A percentile compares a stretch with the other conserved stretches of the same genome.
phyloP scores from a whole-genome alignment of 2,329 filamentous ascomycete genomes.

The Cladobotryum mycophilum region DNA sequence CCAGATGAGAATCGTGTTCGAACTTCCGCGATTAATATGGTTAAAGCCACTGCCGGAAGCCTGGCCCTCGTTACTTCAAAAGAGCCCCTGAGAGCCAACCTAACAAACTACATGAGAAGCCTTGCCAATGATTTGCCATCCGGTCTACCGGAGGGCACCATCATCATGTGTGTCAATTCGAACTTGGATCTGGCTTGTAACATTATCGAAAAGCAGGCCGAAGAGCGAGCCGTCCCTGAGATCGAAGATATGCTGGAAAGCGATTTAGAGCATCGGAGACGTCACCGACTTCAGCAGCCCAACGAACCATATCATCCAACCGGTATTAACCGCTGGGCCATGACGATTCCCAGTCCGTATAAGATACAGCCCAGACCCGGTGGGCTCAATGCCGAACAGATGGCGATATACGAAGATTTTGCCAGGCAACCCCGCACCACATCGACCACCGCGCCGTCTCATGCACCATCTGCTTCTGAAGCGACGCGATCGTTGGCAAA shows the following conservation, averaged over 20 bases:
- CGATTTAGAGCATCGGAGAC: constrained; percentile 70
- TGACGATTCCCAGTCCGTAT: constrained; percentile 90
- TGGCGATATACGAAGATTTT: constrained; percentile 96
- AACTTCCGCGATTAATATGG: constrained; percentile 84
- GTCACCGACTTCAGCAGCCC: constrained; percentile 67
- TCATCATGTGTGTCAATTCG: constrained; percentile 98
- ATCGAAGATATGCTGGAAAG: constrained; percentile 89
- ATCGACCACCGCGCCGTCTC: constrained; percentile 47
- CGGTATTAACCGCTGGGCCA: constrained; percentile 80
- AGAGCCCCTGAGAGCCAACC: constrained; percentile 90
- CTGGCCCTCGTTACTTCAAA: constrained; percentile 97
- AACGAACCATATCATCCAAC: constrained; percentile 81
- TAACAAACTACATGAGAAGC: constrained; percentile 88
- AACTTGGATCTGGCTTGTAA: constrained; percentile 90
- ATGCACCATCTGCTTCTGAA: constrained; percentile 54
- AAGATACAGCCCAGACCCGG: constrained; percentile 64
- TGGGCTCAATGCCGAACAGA: constrained; percentile 83
- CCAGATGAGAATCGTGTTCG: constrained; percentile 81
- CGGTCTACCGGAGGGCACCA: constrained; percentile 85
- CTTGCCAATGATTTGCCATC: constrained; percentile 64
- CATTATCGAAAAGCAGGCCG: constrained; percentile 92
- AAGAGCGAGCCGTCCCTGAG: constrained; percentile 86
- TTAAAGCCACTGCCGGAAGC: constrained; percentile 88
- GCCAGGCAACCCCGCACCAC: constrained; percentile 70
- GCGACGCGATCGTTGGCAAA: constrained; percentile 56